These are phyloP conservation scores for Phytophthora pini DNA, from an alignment of 352 stramenopile genomes.

Conservation along the genomic window DNA sequence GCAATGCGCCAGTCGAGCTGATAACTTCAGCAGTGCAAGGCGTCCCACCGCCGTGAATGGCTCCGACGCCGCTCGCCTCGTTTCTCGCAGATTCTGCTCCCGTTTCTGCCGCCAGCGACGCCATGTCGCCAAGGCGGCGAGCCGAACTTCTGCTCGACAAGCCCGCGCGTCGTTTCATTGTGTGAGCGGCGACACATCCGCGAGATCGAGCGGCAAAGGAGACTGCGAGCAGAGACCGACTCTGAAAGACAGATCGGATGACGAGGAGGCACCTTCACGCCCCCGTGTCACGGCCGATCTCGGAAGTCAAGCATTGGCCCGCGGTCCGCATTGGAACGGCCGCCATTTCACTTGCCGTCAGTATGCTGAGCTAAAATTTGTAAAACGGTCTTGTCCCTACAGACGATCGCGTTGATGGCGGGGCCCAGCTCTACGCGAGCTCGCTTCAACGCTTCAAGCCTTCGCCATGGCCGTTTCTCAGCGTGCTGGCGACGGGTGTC, in stretches of 20 bases:
- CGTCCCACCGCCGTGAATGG: constrained; percentile 10
- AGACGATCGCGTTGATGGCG: constrained; percentile 29
- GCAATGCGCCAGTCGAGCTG: constrained; percentile 12
- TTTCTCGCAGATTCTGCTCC: constrained; percentile 20
- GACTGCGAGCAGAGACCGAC: constrained; percentile 21
- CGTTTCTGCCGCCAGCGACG: constrained; percentile 20
- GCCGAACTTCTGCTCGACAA: not conserved
- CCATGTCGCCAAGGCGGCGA: not conserved
- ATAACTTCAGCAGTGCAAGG: not conserved
- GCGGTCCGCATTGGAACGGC: constrained; percentile 4
- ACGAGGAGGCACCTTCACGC: constrained; percentile 20
- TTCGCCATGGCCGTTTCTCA: constrained; percentile 30
- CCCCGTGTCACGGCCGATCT: constrained; percentile 27
- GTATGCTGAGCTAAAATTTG: constrained; percentile 27
- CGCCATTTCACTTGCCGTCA: constrained; percentile 7
- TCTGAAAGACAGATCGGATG: constrained; percentile 33
- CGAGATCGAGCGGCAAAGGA: constrained; percentile 29
- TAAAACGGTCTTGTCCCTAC: constrained; percentile 18
- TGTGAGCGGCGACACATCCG: constrained; percentile 26
- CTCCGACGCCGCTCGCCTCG: constrained; percentile 15
- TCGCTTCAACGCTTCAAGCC: constrained; percentile 26
- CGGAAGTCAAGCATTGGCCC: constrained; percentile 8
- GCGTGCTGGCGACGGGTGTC: constrained; percentile 14
- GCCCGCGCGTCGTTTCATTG: constrained; percentile 30
- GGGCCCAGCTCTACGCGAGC: constrained; percentile 18